Evolutionary conservation across 768 basidiomycete species (phyloP).

Genomic region (Boletellus emodensis): DNA sequence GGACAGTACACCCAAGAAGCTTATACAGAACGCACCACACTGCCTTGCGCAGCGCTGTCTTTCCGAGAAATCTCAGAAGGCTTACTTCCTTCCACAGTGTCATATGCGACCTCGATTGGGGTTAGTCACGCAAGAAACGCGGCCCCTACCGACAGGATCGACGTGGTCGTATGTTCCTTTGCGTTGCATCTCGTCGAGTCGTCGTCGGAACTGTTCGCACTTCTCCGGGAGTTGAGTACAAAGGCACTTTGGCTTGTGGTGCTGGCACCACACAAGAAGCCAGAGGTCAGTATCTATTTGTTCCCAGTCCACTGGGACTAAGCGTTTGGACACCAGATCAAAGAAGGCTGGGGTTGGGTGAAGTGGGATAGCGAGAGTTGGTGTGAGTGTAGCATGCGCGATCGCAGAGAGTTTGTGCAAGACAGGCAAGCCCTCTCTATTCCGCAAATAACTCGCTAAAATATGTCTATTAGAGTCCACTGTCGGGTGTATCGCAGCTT

Average conservation of each 20-base stretch:
- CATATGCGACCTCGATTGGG: constrained; percentile 10
- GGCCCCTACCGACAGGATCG: constrained; percentile 30
- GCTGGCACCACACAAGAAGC: constrained; percentile 73
- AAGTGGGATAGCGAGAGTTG: constrained; percentile 57
- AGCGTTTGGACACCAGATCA: constrained; percentile 40
- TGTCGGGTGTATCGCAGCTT: constrained; percentile 29
- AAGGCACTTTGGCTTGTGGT: constrained; percentile 64
- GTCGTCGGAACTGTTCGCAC: constrained; percentile 57
- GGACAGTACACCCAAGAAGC: constrained; percentile 57
- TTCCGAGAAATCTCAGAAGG: constrained; percentile 64
- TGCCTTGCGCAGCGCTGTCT: constrained; percentile 53
- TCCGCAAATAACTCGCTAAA: neutral
- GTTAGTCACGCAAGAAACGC: neutral
- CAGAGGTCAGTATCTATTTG: constrained; percentile 47
- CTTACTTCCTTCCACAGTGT: constrained; percentile 36
- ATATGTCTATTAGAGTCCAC: constrained; percentile 19
- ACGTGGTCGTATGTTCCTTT: constrained; percentile 71
- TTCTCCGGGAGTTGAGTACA: constrained; percentile 61
- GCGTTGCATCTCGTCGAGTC: constrained; percentile 66
- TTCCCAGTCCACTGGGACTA: neutral
- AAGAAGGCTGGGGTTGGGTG: constrained; percentile 62
- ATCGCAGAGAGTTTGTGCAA: constrained; percentile 41
- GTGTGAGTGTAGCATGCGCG: constrained; percentile 39
- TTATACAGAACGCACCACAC: constrained; percentile 50
- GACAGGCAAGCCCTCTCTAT: constrained; percentile 38